Base-by-base conservation (phyloP, 441 rosid genomes). In the Adansonia madagascariensis region DNA sequence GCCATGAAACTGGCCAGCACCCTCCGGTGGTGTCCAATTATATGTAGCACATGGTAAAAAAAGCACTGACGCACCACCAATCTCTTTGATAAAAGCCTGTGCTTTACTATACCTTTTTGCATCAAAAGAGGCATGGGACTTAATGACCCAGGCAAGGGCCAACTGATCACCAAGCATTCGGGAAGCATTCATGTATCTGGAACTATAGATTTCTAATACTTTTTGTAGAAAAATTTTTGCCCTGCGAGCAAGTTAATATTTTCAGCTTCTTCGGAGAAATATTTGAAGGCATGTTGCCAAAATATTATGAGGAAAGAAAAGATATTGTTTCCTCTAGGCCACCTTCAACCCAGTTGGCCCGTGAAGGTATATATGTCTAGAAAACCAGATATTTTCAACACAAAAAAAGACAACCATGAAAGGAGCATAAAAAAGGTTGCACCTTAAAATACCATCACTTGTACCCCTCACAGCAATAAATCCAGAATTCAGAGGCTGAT, bases 1-100 rank as follows among this genome's bases (percentile, higher is more conserved):
- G 87, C 98, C 99, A 59, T 90, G 99, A 81, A 94, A 96, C 81
- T 96, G 98, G 77, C 99, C 98, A 31, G 98, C 98, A 53, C 97
- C 98, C 79, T 94, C 99, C 0, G 99, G 98, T 60, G 99, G 98
- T 59, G 99, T 96, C 99, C 99, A 94, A 71, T 96, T 96, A 86
- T 90, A 91, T 27, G 82, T 52, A 64, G 92, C 84, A 80, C 99
- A 94, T 3, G 98, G 98, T 81, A 96, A 78, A 79, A 92, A 94
- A 8, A 92, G 86, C 27, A 96, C 91, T 0, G 91, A 86, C 8
- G 90, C 86, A 69, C 92, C 89, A 43, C 77, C 82, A 9, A 92
- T 83, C 3, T 89, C 88, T 79, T 94, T 82, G n/a, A 82, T 68
- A 82, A 96, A 96, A 17, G 91, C 84, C 80, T 83, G 85, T 24